phyloP scores from a whole-genome alignment of 306 rosid genomes.

The Canavalia gladiata region DNA sequence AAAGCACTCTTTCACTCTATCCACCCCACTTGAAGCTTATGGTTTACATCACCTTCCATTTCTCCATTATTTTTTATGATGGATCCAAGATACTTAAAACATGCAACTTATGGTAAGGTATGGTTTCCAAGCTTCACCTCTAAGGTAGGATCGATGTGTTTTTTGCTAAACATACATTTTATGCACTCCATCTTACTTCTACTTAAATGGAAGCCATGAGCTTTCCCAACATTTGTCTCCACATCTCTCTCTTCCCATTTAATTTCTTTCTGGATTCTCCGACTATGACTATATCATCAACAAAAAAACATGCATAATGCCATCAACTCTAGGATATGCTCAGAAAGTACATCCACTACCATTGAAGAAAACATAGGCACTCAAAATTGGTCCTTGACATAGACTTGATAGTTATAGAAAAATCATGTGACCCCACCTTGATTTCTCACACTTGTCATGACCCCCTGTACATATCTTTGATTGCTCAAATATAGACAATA shows the following conservation, averaged over 20 bases:
- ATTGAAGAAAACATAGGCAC: not conserved
- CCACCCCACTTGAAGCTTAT: slow-evolving; percentile 10
- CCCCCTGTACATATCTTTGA: not conserved
- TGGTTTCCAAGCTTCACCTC: not conserved
- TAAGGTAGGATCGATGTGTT: not conserved
- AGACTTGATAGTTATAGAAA: not conserved
- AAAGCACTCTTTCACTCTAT: not conserved
- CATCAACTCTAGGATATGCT: not conserved
- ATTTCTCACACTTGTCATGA: not conserved
- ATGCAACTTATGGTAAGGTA: not conserved
- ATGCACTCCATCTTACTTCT: not conserved
- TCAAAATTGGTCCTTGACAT: not conserved
- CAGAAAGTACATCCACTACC: not conserved
- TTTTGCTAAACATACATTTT: not conserved
- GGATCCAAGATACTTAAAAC: not conserved
- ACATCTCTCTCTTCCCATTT: not conserved
- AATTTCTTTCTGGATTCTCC: not conserved
- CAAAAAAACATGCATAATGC: not conserved
- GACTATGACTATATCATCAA: not conserved
- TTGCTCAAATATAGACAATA: not conserved
- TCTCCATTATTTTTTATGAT: not conserved
- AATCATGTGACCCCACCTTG: not conserved
- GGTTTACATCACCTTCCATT: slow-evolving; percentile 2
- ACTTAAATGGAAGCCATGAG: not conserved
- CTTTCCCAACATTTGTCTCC: not conserved